Evolutionary conservation across 306 rosid species (phyloP).

Genomic region (Fragaria vesca): DNA sequence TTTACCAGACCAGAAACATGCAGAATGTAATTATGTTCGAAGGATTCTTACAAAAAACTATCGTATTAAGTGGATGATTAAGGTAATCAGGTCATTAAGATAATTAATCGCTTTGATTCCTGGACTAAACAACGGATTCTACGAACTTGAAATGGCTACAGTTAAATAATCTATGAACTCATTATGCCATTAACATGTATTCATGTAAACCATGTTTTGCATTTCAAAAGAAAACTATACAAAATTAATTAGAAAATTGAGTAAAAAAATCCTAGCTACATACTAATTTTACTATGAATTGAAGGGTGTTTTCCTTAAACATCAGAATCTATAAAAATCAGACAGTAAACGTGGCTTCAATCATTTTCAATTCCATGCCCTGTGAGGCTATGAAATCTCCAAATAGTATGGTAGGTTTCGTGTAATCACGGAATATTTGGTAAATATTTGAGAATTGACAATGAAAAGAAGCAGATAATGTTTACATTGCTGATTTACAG

Average conservation of each 20-base stretch:
- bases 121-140: not conserved
- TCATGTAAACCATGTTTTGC: too few relatives aligned
- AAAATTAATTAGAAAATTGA: too few relatives aligned
- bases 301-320: too few relatives aligned
- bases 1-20: not conserved
- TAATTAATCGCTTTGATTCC: not conserved
- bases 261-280: too few relatives aligned
- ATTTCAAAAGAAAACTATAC: too few relatives aligned
- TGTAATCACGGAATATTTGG: not conserved
- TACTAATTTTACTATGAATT: too few relatives aligned
- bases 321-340: too few relatives aligned
- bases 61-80: not conserved
- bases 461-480: not conserved
- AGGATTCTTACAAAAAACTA: not conserved
- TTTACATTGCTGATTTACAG: slow-evolving; percentile 2
- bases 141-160: not conserved
- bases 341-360: too few relatives aligned
- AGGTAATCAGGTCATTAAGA: not conserved
- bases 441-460: not conserved
- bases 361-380: not conserved
- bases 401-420: not conserved
- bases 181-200: too few relatives aligned
- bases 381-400: not conserved
- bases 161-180: not conserved
- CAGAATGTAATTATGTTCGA: not conserved